Conservation (phyloP, 495 filamentous ascomycete species). For the Penicillium canariense region DNA sequence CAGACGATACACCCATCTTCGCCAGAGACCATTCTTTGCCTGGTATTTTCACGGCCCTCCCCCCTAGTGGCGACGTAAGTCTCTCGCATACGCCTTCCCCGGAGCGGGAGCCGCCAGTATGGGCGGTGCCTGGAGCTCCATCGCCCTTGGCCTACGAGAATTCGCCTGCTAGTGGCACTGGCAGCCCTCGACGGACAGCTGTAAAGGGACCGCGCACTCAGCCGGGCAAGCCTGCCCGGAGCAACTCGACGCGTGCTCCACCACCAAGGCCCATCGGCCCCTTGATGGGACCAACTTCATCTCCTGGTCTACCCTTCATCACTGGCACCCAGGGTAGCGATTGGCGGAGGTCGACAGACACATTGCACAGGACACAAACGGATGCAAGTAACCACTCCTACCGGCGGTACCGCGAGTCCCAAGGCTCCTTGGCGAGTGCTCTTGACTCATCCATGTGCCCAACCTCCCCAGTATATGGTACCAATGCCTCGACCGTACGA, state of each 20-base stretch:
- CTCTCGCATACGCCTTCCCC: constrained; percentile 39
- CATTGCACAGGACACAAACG: constrained; percentile 17
- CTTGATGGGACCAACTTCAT: constrained; percentile 10
- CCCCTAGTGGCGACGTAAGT: constrained; percentile 15
- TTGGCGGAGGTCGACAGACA: constrained; percentile 23
- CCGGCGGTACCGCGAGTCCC: constrained; percentile 10
- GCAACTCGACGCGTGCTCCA: constrained; percentile 19
- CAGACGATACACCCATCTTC: constrained; percentile 5
- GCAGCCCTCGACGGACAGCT: constrained; percentile 37
- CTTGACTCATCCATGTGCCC: constrained; percentile 4
- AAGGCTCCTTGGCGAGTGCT: constrained; percentile 6
- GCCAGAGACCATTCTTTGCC: constrained; percentile 18
- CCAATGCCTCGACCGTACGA: constrained; percentile 4
- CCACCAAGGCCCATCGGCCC: constrained; percentile 14
- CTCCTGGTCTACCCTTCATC: constrained; percentile 16
- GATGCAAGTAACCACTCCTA: constrained; percentile 9
- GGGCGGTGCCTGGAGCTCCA: constrained; percentile 26
- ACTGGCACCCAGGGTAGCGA: constrained; percentile 31
- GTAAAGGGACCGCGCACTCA: constrained; percentile 43
- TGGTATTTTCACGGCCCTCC: constrained; percentile 30
- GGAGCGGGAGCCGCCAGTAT: constrained; percentile 26
- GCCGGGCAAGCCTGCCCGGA: constrained; percentile 24
- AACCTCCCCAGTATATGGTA: background rate
- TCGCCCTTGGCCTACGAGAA: constrained; percentile 29
- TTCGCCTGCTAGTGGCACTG: constrained; percentile 25